Evolutionary conservation across 2,329 filamentous ascomycete species (phyloP), one percentile per base, ranked within the genome.

Genomic region (Orbilia brochopaga): DNA sequence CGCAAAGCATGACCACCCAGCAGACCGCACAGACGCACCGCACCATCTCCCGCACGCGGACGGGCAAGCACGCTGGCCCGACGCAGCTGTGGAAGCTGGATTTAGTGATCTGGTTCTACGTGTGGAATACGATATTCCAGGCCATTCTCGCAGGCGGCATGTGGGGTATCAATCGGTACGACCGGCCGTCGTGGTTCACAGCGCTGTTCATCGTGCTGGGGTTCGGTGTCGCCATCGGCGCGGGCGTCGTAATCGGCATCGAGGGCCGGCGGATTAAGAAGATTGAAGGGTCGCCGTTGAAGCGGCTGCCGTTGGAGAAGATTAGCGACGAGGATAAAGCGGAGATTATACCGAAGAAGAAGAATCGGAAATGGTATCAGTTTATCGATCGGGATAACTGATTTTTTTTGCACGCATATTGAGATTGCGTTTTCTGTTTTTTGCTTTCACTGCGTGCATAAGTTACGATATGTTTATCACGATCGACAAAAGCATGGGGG

Each of bases 11-110:
- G 1, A 78, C 79, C 24, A 80, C 82, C 74, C 79, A 79, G 52
- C 81, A 79, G 46, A 81, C 92, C 48, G 88, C 90, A 0, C 84
- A 86, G 30, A 90, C 90, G 0, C 79, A 65, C 37, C 44, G 67
- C 2, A 66, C 61, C n/a, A 66, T 65, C 24, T 73, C 67, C 8
- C 50, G 60, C 42, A 73, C 84, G 23, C 81, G 80, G 30, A 88
- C 86, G 74, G 87, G 86, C 4, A 83, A 90, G 0, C 83, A 87
- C 53, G 80, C 85, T 0, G 90, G 90, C 0, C 81, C 90, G n/a
- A 93, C 90, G 0, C 90, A 88, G 8, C 79, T 56, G 2, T 93
- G 90, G 90, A 92, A 90, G 79, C 81, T 96, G 77, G 90, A 94
- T 75, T 86, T 89, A 64, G 86, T 93, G 35, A 83, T 95, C 37